Conservation (phyloP, 2,329 filamentous ascomycete species). For the Seiridium cupressi region DNA sequence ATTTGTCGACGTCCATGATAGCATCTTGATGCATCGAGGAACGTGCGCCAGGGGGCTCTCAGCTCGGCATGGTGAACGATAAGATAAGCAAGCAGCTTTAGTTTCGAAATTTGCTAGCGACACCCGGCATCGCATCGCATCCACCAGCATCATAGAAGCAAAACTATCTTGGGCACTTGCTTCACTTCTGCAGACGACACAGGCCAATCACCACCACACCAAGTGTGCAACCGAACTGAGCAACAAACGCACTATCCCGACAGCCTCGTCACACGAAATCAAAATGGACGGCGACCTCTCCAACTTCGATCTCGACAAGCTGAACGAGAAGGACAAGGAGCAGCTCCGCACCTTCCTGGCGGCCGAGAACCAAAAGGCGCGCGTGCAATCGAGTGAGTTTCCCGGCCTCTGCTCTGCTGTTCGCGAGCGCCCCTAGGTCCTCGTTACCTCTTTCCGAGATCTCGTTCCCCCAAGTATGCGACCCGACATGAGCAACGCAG, state of each 20-base stretch:
- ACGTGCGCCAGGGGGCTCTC: too few relatives aligned
- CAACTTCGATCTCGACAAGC: slow-evolving; percentile 66
- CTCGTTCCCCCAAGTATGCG: too few relatives aligned
- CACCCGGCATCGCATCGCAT: background rate
- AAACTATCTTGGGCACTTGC: background rate
- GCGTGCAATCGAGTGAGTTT: slow-evolving; percentile 58
- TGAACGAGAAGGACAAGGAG: slow-evolving; percentile 78
- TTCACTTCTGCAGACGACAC: background rate
- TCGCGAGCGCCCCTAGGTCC: too few relatives aligned
- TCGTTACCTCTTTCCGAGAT: too few relatives aligned
- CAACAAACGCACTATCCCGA: background rate
- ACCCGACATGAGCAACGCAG: background rate
- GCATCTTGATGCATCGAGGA: too few relatives aligned
- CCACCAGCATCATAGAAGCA: background rate
- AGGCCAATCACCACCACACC: background rate
- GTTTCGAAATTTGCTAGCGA: slow-evolving; percentile 1
- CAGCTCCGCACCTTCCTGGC: slow-evolving; percentile 85
- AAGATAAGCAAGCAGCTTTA: slow-evolving; percentile 7
- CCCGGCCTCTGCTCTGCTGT: slow-evolving; percentile 8
- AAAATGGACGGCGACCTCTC: slow-evolving; percentile 37
- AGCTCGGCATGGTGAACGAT: background rate
- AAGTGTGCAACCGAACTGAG: background rate
- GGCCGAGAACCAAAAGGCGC: slow-evolving; percentile 83
- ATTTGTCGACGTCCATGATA: too few relatives aligned
- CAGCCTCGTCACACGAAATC: background rate